Base-by-base conservation (phyloP, 495 filamentous ascomycete genomes). In the Podospora pseudopauciseta region DNA sequence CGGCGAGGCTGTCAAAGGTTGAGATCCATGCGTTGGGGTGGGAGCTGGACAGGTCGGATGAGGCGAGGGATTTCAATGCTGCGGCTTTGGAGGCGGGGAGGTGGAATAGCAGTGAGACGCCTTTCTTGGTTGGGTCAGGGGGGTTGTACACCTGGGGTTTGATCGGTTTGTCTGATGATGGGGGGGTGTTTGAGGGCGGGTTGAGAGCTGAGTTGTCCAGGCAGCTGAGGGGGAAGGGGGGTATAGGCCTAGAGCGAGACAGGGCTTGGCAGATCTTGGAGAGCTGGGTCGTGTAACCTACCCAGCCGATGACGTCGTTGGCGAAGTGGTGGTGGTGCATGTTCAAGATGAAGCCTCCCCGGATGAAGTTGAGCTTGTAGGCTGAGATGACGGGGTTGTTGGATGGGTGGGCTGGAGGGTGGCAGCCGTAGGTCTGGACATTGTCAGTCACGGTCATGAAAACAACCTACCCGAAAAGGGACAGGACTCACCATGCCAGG, bases 321-420 rank as follows among this genome's bases (percentile, higher is more conserved):
- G 77, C 66, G 63, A 75, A 79, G 65, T 82, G 80, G 68, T 81
- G 80, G 64, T 77, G 72, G 57, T 80, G 79, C 70, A 79, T 78
- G 64, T 74, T 78, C 65, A 81, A 75, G 16, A 80, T 72, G 11
- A 81, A 54, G 1, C 78, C 79, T 2, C 80, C 78, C 5, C 63
- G 76, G 28, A 81, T 73, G 56, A 81, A 81, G 57, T 80, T 81
- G 0, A 71, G 73, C 68, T 80, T 77, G 63, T 79, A 81, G n/a
- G 74, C 76, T 0, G 79, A 75, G 7, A 78, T 71, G 0, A 72
- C 68, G 3, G 79, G 79, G 59, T 69, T 75, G 5, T 34, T 66
- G 55, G 76, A 73, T 0, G 79, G 77, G 19, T 76, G 73, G 16
- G 76, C 72, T 54, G 79, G 76, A 1, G 75, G 76, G 16, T 75